Evolutionary conservation across 2,329 filamentous ascomycete species (phyloP), one percentile per base, ranked within the genome.

Genomic region (Paraconiothyrium brasiliense): DNA sequence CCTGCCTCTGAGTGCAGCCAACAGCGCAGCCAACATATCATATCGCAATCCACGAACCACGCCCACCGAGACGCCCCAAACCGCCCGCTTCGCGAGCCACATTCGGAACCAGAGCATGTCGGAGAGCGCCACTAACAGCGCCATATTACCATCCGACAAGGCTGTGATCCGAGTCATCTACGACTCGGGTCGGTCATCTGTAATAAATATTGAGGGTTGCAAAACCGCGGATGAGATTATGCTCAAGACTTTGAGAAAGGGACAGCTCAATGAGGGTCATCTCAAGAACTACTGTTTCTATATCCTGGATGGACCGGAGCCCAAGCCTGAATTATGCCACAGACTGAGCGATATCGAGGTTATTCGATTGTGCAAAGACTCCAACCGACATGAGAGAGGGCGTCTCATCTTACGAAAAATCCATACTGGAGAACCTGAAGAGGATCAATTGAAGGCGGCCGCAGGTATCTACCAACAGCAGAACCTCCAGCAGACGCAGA

Each of bases 251-350:
- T 81, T 98, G 48, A 89, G 91, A 68, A 98, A 98, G 78, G 92
- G 97, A 66, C 89, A 90, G 44, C 85, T 97, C 34, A 92, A 93
- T 24, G 93, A 97, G 74, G 92, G 94, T 65, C 93, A 97, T 72
- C 92, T 95, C 76, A 89, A 93, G 71, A 97, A 96, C 74, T 98
- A 97, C 81, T 97, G 94, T 82, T 98, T 99, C 81, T 98, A 95
- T 84, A 90, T 97, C 0, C 84, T 98, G 61, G 90, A 92, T 67
- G 94, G 94, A 54, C 83, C 93, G 43, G 93, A 97, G 51, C 90
- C 94, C 1, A 90, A 95, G 68, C 90, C 93, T 34, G 87, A 86
- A 54, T 89, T 93, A 73, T 96, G 92, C 76, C 89, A 93, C 62
- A 89, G 92, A 54, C 84, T 98, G 43, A 90, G 90, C 37, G 95